Base-by-base conservation (phyloP, 2,329 filamentous ascomycete genomes). In the Pseudogymnoascus sp. region DNA sequence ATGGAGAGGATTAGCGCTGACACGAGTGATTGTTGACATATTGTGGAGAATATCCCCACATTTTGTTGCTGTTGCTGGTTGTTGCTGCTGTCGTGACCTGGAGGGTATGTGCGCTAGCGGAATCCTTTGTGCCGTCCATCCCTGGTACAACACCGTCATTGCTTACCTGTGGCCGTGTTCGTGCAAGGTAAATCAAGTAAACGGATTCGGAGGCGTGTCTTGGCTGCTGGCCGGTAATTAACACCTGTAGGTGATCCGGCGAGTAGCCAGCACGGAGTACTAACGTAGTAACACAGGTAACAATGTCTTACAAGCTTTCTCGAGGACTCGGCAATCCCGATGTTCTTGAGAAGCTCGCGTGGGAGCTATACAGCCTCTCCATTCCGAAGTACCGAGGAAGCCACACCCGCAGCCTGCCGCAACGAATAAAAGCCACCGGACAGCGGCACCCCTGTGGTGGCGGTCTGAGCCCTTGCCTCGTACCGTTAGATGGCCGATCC, bases 401-500 rank as follows among this genome's bases (percentile, higher is more conserved):
- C 43, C 41, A 50, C 43, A 54, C 43, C 43, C 43, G 43, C n/a
- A 11, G 25, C 2, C 5, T 54, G 25, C 43, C 43, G 25, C 6
- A 54, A 25, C 43, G 43, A 54, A 54, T 54, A 3, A 54, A 30
- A 54, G 43, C 25, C 43, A 30, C 14, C 3, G 8, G 7, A 33
- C 18, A 47, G 33, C 8, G 43, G 8, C 43, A 54, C 8, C 25
- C 25, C 25, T 54, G 43, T 5, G n/a, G 18, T 12, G 14, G 25
- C 11, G 43, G 43, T 30, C n/a, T 16, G 6, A n/a, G 14, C 30
- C 43, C n/a, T 54, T 54, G 25, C 43, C 43, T 30, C 11, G 43
- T 54, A 54, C 11, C 43, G 25, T 54, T 54, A 54, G 43, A 54
- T 54, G 30, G 43, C 25, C 43, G 43, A 54, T 54, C 43, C 43